Conservation (phyloP, 1,284 basidiomycete species). For the Cryptococcus sp. region DNA sequence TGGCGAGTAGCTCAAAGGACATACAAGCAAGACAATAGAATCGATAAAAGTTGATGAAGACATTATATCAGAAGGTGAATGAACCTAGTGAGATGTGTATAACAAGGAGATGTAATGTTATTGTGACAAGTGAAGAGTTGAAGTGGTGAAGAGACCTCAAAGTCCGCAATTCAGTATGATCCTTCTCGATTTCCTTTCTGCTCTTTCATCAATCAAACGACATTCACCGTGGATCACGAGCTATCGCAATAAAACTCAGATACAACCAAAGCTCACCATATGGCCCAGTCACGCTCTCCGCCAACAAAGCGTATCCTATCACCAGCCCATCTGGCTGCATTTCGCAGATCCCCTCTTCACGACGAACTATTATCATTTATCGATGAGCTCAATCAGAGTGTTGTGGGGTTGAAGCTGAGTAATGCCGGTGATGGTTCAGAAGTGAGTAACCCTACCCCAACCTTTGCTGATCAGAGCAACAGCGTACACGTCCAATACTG, state of each 20-base stretch:
- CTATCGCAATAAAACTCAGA: no score
- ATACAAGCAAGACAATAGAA: slow-evolving; percentile 41
- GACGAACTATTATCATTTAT: slow-evolving; percentile 68
- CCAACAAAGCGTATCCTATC: slow-evolving; percentile 73
- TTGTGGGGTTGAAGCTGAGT: slow-evolving; percentile 71
- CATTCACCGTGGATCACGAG: no score
- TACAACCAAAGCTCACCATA: no score
- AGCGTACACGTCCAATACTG: slow-evolving; percentile 61
- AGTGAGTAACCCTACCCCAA: not conserved
- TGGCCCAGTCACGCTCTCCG: not conserved
- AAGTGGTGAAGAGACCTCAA: no score
- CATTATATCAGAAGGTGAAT: slow-evolving; percentile 15
- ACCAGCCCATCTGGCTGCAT: slow-evolving; percentile 72
- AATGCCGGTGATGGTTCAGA: slow-evolving; percentile 53
- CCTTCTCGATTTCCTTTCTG: no score
- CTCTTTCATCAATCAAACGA: no score
- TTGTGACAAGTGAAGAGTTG: no score
- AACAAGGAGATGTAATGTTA: no score
- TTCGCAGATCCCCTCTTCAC: slow-evolving; percentile 71
- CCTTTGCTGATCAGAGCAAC: slow-evolving; percentile 39
- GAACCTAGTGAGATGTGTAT: no score
- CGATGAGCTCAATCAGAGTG: slow-evolving; percentile 67
- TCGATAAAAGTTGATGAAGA: slow-evolving; percentile 33
- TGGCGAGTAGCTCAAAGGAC: slow-evolving; percentile 3
- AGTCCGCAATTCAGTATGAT: no score